These are phyloP conservation scores for Nicotiana paniculata DNA, from an alignment of 257 asterid species.

Conservation along the genomic window DNA sequence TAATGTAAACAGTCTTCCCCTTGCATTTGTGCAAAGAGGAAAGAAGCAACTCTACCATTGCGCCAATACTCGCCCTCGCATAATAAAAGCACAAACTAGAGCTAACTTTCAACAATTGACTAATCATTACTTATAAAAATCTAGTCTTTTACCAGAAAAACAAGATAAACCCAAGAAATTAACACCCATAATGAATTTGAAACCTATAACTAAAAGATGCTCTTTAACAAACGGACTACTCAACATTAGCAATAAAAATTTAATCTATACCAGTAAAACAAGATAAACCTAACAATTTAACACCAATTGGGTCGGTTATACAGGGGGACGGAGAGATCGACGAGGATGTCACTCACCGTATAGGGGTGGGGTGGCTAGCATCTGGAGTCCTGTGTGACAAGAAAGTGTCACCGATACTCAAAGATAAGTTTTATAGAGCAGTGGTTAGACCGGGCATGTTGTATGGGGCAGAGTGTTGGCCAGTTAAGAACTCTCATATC, in stretches of 20 bases:
- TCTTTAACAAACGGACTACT: background rate
- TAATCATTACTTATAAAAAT: background rate
- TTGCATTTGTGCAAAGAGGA: background rate
- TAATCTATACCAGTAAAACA: background rate
- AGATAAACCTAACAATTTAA: background rate
- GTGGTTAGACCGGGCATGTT: no score
- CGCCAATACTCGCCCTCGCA: background rate
- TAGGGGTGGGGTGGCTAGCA: no score
- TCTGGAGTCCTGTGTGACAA: no score
- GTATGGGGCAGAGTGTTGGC: no score
- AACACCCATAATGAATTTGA: background rate
- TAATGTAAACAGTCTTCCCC: background rate
- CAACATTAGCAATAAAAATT: background rate
- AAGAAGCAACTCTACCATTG: background rate
- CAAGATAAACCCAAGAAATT: background rate
- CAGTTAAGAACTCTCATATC: no score
- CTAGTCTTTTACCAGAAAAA: background rate
- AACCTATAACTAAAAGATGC: background rate
- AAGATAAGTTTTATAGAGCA: no score
- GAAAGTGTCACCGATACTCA: no score
- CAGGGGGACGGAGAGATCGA: no score
- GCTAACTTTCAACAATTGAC: background rate
- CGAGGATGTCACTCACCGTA: no score
- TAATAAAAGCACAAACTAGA: background rate
- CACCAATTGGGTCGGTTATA: background rate